Evolutionary conservation across 1,284 basidiomycete species (phyloP).

Genomic region (Leccinum griseonigrum): DNA sequence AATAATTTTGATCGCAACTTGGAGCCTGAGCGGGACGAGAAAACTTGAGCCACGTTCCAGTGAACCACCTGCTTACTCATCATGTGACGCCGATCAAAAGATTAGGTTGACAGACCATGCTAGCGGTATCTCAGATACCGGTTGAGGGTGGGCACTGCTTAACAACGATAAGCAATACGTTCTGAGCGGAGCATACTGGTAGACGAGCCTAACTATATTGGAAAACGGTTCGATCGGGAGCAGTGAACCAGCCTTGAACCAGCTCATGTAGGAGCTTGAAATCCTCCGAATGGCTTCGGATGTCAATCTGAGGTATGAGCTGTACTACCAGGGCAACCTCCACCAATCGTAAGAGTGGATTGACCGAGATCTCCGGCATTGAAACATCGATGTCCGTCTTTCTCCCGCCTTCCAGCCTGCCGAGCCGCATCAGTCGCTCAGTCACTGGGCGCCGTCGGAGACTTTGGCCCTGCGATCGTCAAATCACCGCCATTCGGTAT

Average conservation of each 20-base stretch:
- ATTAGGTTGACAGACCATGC: no score
- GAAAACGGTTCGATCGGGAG: no score
- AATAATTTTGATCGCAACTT: not conserved
- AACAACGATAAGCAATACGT: not conserved
- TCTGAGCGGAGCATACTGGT: not conserved
- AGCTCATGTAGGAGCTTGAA: not conserved
- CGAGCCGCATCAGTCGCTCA: not conserved
- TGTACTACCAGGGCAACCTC: not conserved
- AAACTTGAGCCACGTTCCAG: no score
- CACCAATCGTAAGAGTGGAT: not conserved
- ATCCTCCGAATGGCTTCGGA: not conserved
- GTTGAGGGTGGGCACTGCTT: not conserved
- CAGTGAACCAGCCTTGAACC: not conserved
- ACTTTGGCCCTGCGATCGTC: not conserved
- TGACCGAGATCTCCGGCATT: not conserved
- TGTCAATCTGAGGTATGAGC: not conserved
- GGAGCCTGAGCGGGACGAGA: not conserved
- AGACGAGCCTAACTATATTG: not conserved
- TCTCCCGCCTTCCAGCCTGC: not conserved
- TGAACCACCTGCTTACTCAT: not conserved
- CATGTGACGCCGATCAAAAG: not conserved
- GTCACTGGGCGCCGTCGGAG: not conserved
- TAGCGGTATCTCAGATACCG: no score
- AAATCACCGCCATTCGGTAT: not conserved
- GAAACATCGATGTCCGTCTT: not conserved